Evolutionary conservation across 768 basidiomycete genomes (phyloP).

Genomic region (Mycena kentingensis): DNA sequence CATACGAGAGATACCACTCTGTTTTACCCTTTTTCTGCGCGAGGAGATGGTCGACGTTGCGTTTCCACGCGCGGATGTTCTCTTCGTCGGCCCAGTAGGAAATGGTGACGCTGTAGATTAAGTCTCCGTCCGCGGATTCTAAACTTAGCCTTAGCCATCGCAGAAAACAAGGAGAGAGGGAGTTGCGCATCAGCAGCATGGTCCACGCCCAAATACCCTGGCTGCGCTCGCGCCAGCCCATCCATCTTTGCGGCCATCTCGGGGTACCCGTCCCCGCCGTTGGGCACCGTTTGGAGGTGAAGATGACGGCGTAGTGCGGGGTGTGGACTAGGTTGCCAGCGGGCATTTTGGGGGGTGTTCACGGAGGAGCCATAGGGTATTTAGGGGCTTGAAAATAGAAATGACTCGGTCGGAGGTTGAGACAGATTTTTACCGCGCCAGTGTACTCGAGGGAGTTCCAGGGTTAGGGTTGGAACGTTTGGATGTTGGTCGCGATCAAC

Average conservation of each 20-base stretch:
- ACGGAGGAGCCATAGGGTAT: too few species aligned
- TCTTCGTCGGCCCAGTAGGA: constrained; percentile 21
- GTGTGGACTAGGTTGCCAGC: too few species aligned
- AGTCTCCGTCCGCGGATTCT: neutral
- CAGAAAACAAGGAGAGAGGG: neutral
- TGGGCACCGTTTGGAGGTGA: neutral
- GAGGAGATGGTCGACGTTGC: constrained; percentile 16
- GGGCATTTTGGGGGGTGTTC: too few species aligned
- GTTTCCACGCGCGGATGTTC: constrained; percentile 18
- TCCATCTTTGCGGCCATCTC: neutral
- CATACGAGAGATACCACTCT: constrained; percentile 18
- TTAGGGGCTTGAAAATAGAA: too few species aligned
- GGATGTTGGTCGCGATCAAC: too few species aligned
- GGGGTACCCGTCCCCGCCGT: neutral
- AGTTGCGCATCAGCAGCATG: neutral
- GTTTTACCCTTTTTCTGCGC: constrained; percentile 18
- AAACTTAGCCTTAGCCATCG: neutral
- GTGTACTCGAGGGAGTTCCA: too few species aligned
- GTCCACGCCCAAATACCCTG: neutral
- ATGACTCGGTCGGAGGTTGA: too few species aligned
- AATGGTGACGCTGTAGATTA: neutral
- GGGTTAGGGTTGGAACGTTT: too few species aligned
- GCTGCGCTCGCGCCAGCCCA: neutral
- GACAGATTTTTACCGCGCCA: too few species aligned
- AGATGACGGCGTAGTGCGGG: neutral